Evolutionary conservation across 306 rosid genomes (phyloP).

Genomic region (Glycine latifolia): DNA sequence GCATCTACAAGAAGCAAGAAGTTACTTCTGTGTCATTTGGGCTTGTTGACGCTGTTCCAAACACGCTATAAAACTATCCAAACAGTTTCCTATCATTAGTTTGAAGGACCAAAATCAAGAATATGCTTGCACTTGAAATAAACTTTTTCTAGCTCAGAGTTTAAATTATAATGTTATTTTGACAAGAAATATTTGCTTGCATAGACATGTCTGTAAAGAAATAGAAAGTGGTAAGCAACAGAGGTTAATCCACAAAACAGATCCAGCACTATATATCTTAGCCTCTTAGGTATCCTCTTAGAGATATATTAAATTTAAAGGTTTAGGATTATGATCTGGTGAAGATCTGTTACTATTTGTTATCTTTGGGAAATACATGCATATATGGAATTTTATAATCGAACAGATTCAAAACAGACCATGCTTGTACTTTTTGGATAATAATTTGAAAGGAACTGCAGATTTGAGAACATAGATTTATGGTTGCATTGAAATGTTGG

Average conservation of each 20-base stretch:
- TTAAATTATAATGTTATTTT: not conserved
- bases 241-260: not conserved
- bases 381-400: not conserved
- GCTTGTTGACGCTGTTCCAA: too few relatives aligned
- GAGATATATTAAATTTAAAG: not conserved
- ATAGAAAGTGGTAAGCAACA: not conserved
- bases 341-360: not conserved
- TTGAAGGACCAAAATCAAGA: constrained; percentile 5
- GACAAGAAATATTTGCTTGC: not conserved
- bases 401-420: not conserved
- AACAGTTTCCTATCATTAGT: not conserved
- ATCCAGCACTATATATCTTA: not conserved
- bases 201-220: not conserved
- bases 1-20: too few relatives aligned
- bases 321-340: not conserved
- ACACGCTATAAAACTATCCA: too few relatives aligned
- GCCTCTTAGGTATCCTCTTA: not conserved
- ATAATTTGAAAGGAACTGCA: constrained; percentile 3
- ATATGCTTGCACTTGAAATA: not conserved
- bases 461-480: too few relatives aligned
- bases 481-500: not conserved
- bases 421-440: constrained; percentile 5
- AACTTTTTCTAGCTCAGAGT: not conserved
- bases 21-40: too few relatives aligned
- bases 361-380: not conserved